phyloP scores from a whole-genome alignment of 1,139 yeast species.

The Sugiyamaella grinbergsii region DNA sequence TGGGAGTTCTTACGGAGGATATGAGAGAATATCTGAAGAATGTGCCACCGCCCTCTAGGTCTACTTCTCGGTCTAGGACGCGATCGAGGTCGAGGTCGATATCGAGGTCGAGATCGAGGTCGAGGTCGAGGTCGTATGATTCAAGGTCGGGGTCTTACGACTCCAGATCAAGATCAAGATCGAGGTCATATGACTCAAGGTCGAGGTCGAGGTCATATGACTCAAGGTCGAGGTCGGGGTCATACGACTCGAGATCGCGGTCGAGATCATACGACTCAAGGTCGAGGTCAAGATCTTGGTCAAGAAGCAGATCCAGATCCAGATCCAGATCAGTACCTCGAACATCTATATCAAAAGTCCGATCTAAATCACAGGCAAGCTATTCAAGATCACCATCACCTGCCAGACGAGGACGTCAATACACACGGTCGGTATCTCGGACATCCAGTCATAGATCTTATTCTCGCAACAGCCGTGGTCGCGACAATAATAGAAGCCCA shows the following conservation, averaged over 20 bases:
- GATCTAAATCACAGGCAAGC: conserved; percentile 9
- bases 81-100: conserved; percentile 12
- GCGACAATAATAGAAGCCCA: neutral
- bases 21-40: conserved; percentile 64
- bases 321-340: neutral
- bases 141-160: conserved; percentile 24
- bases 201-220: conserved; percentile 26
- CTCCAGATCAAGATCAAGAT: conserved; percentile 27
- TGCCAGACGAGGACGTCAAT: neutral
- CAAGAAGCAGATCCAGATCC: conserved; percentile 1
- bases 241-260: conserved; percentile 15
- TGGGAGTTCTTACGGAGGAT: conserved; percentile 78
- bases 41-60: conserved; percentile 41
- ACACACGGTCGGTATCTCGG: conserved; percentile 3
- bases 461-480: conserved; percentile 7
- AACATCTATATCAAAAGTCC: neutral
- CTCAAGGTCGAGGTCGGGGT: conserved; percentile 26
- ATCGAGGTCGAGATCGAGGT: conserved; percentile 18
- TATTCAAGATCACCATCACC: conserved; percentile 26
- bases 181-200: conserved; percentile 25
- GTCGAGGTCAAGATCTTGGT: conserved; percentile 10
- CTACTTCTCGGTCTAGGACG: too few relatives aligned
- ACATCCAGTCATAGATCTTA: conserved; percentile 12
- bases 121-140: conserved; percentile 30
- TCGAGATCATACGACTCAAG: neutral